Conservation (phyloP, 345 rosid species). For the Acer yangbiense region DNA sequence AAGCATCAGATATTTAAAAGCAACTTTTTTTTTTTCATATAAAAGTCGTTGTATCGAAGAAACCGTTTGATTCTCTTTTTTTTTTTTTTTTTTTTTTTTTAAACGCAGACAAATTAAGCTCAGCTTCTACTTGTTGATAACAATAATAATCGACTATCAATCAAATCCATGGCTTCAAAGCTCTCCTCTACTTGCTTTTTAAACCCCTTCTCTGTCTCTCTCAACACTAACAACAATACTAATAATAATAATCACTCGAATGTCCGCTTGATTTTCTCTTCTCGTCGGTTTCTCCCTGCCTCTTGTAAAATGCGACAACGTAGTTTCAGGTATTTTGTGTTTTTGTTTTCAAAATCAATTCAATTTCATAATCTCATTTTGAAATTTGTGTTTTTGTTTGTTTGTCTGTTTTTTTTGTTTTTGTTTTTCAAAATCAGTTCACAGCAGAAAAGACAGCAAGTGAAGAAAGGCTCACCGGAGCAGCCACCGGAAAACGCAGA, state of each 20-base stretch:
- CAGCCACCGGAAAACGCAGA: constrained; percentile 39
- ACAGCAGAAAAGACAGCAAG: constrained; percentile 44
- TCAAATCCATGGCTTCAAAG: constrained; percentile 54
- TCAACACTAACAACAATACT: constrained; percentile 15
- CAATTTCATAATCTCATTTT: neutral
- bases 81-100: too few species aligned
- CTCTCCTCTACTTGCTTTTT: constrained; percentile 59
- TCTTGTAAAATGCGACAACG: constrained; percentile 74
- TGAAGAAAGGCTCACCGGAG: constrained; percentile 55
- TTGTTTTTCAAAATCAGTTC: constrained; percentile 33
- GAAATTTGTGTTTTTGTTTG: neutral
- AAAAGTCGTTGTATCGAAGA: neutral
- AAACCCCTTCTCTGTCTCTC: constrained; percentile 40
- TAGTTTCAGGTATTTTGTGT: constrained; percentile 49
- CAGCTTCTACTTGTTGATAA: constrained; percentile 18
- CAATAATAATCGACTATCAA: neutral
- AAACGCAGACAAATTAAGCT: neutral
- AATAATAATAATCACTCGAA: constrained; percentile 18
- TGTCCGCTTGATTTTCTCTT: constrained; percentile 40
- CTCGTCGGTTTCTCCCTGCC: constrained; percentile 52
- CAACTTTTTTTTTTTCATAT: neutral
- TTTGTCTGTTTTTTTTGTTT: neutral
- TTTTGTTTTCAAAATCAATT: neutral
- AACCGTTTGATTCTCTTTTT: constrained; percentile 6
- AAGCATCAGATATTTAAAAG: neutral